Evolutionary conservation across 2,329 filamentous ascomycete species (phyloP).

Genomic region (Aspergillus neotritici): DNA sequence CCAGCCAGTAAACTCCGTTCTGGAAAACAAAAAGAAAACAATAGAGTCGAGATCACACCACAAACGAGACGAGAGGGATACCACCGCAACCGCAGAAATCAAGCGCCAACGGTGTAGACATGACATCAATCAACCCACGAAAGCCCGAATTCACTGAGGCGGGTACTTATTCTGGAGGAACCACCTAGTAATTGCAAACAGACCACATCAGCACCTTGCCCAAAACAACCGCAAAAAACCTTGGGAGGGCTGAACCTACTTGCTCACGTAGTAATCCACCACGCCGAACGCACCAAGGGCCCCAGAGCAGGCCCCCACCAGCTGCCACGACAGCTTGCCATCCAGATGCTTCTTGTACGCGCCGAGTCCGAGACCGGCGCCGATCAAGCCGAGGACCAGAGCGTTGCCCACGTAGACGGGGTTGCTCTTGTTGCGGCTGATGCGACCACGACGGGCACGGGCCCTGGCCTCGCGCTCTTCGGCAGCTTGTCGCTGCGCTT

Average conservation of each 20-base stretch:
- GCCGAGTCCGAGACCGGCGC: constrained; percentile 42
- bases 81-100: constrained; percentile 1
- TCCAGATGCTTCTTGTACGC: constrained; percentile 43
- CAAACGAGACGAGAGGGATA: no score
- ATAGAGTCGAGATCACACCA: no score
- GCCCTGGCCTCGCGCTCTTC: constrained; percentile 29
- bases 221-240: not conserved
- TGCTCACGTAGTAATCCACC: constrained; percentile 47
- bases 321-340: constrained; percentile 43
- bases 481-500: constrained; percentile 23
- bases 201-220: not conserved
- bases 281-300: constrained; percentile 41
- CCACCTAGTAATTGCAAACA: constrained; percentile 34
- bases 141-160: constrained; percentile 34
- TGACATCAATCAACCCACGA: no score
- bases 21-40: no score
- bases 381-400: constrained; percentile 36
- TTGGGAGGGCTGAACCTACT: constrained; percentile 32
- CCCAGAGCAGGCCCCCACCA: constrained; percentile 40
- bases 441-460: constrained; percentile 24
- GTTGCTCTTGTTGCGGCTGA: constrained; percentile 39
- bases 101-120: not conserved
- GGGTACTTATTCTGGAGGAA: constrained; percentile 49
- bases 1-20: no score
- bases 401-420: constrained; percentile 46